A percentile compares a stretch with the other conserved stretches of the same genome.
phyloP scores from a whole-genome alignment of 805 yeast species.

The Starmerella stigmatis region DNA sequence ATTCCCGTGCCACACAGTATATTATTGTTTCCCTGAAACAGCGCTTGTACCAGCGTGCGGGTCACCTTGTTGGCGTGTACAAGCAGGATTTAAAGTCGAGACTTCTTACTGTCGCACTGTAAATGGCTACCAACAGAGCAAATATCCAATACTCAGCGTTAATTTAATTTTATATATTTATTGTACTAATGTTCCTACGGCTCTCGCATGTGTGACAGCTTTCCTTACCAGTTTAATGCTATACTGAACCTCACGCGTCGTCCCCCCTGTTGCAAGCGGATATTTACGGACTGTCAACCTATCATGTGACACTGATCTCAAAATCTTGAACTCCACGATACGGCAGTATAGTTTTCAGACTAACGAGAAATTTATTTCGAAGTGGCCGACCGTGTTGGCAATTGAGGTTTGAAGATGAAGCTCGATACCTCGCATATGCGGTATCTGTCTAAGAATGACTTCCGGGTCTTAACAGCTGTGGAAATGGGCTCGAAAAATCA shows the following conservation, averaged over 20 bases:
- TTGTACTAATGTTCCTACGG: not conserved
- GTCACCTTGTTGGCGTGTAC: slow-evolving; percentile 85
- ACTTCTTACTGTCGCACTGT: slow-evolving; percentile 15
- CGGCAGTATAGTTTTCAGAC: too few relatives aligned
- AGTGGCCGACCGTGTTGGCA: not conserved
- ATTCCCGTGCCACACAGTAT: slow-evolving; percentile 53
- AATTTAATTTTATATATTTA: not conserved
- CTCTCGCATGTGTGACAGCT: too few relatives aligned
- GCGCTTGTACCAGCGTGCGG: slow-evolving; percentile 75
- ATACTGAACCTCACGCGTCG: too few relatives aligned
- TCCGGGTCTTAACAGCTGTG: slow-evolving; percentile 68
- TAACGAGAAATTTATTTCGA: not conserved
- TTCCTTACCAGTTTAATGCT: too few relatives aligned
- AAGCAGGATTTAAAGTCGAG: slow-evolving; percentile 39
- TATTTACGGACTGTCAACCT: not conserved
- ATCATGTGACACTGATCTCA: too few relatives aligned
- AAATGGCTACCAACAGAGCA: not conserved
- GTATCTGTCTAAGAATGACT: slow-evolving; percentile 82
- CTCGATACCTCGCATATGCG: slow-evolving; percentile 89
- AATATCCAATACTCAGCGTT: too few relatives aligned
- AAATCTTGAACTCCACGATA: slow-evolving; percentile 1
- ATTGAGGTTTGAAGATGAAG: slow-evolving; percentile 46
- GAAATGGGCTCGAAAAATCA: slow-evolving; percentile 88
- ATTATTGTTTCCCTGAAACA: slow-evolving; percentile 88
- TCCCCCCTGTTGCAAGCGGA: too few relatives aligned